Evolutionary conservation across 176 grass and related monocot species (phyloP), one percentile per base, ranked within the genome.

Genomic region (Stipa capillata): DNA sequence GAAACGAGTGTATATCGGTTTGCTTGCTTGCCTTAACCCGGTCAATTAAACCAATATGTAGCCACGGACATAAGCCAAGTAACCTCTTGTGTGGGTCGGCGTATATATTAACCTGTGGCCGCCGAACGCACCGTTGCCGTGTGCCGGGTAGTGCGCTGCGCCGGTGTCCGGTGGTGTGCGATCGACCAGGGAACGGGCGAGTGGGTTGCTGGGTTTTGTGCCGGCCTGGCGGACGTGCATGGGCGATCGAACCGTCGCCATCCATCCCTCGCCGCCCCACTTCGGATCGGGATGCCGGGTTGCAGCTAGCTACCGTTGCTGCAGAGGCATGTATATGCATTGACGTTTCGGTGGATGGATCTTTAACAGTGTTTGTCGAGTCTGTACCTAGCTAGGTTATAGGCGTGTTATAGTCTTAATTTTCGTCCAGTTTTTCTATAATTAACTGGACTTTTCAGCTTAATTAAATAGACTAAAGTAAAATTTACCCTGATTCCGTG

Each of bases 241-340:
- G n/a, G n/a, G n/a, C n/a, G n/a, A n/a, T n/a, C n/a, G n/a, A n/a
- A n/a, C n/a, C n/a, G n/a, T n/a, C n/a, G n/a, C n/a, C n/a, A n/a
- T n/a, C n/a, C n/a, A n/a, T n/a, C n/a, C 31, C 51, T 44, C 44
- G 64, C 63, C 63, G 82, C 82, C 73, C 82, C 82, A 84, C 63
- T 60, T n/a, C n/a, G n/a, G n/a, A n/a, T n/a, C n/a, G n/a, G n/a
- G n/a, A n/a, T n/a, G n/a, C 64, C 0, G 40, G 58, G 6, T 29
- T 24, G 67, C 40, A n/a, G 78, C 49, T 69, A 54, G 11, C 43
- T n/a, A n/a, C n/a, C 52, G 34, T 59, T 36, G 42, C 73, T 44
- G 43, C 16, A 41, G 8, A 3, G 20, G 73, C 55, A 44, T n/a
- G n/a, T n/a, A n/a, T n/a, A 18, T 55, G 52, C 52, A 13, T 9